These are phyloP conservation scores for Straminergon stramineum DNA, from an alignment of 225 moss, liverwort and hornwort species.

Conservation along the genomic window DNA sequence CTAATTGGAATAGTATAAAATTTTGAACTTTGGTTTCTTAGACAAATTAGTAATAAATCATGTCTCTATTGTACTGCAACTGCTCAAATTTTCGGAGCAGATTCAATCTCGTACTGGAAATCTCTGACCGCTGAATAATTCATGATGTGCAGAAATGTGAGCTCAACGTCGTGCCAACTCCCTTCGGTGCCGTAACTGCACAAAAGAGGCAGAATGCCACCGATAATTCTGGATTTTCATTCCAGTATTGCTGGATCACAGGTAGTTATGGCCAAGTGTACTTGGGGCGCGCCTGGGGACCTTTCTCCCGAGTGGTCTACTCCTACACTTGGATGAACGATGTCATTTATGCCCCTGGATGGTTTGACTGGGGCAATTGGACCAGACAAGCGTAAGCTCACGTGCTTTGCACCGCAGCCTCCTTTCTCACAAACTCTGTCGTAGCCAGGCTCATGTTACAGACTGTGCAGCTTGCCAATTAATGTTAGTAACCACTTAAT, in stretches of 20 bases:
- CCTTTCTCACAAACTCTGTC: not conserved
- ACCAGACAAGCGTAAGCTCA: slow-evolving; percentile 15
- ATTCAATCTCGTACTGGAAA: not conserved
- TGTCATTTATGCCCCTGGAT: slow-evolving; percentile 18
- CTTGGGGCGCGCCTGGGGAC: slow-evolving; percentile 57
- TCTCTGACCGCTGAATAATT: not conserved
- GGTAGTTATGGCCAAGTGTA: slow-evolving; percentile 31
- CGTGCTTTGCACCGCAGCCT: not conserved
- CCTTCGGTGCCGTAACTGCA: slow-evolving; percentile 26
- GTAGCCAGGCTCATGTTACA: not conserved
- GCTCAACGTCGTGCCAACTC: slow-evolving; percentile 23
- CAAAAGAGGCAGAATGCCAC: slow-evolving; percentile 39
- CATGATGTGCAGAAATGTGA: slow-evolving; percentile 25
- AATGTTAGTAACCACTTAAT: not conserved
- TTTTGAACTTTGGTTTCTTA: not conserved
- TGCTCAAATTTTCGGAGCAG: not conserved
- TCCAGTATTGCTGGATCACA: slow-evolving; percentile 40
- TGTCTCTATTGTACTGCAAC: not conserved
- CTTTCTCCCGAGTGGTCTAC: slow-evolving; percentile 51
- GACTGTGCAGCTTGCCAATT: not conserved
- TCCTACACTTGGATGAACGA: slow-evolving; percentile 39
- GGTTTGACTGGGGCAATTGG: slow-evolving; percentile 27
- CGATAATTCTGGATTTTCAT: slow-evolving; percentile 31
- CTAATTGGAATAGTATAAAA: not conserved
- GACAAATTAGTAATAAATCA: no score